Percentiles rank a stretch among this genome's conserved stretches.
Conservation (phyloP, 352 stramenopile species). For the Phytophthora pseudosyringae region DNA sequence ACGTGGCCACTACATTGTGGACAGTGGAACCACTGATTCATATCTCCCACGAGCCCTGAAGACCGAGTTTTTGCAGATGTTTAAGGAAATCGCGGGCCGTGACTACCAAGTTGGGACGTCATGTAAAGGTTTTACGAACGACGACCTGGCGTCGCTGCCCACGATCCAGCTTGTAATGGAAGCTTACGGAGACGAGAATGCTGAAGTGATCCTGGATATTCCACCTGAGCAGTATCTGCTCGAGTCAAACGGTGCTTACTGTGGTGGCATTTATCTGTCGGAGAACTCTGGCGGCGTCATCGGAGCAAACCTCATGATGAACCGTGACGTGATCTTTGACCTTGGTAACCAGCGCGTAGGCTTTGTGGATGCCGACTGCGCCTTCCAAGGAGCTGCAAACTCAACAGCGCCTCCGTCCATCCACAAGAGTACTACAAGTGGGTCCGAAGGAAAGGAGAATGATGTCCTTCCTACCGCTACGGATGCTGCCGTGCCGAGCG, state of each 20-base stretch:
- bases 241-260: constrained; percentile 58
- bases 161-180: constrained; percentile 78
- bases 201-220: constrained; percentile 63
- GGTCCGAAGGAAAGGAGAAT: constrained; percentile 16
- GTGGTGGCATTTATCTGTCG: constrained; percentile 69
- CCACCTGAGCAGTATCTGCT: constrained; percentile 74
- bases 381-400: constrained; percentile 25
- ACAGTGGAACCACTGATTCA: constrained; percentile 88
- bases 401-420: constrained; percentile 15
- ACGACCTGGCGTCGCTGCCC: constrained; percentile 58
- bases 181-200: constrained; percentile 59
- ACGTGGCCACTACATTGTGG: constrained; percentile 77
- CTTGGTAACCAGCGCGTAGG: constrained; percentile 70
- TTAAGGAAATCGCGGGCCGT: constrained; percentile 55
- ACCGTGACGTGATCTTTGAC: constrained; percentile 87
- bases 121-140: constrained; percentile 63
- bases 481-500: constrained; percentile 13
- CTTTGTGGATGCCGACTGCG: constrained; percentile 78
- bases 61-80: constrained; percentile 58
- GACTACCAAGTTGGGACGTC: constrained; percentile 52
- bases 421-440: constrained; percentile 16
- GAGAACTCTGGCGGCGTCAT: constrained; percentile 79
- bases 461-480: constrained; percentile 7
- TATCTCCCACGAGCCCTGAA: constrained; percentile 69
- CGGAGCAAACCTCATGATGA: constrained; percentile 85